Conservation (phyloP, 2,329 filamentous ascomycete genomes). For the Verticillium alfalfae region DNA sequence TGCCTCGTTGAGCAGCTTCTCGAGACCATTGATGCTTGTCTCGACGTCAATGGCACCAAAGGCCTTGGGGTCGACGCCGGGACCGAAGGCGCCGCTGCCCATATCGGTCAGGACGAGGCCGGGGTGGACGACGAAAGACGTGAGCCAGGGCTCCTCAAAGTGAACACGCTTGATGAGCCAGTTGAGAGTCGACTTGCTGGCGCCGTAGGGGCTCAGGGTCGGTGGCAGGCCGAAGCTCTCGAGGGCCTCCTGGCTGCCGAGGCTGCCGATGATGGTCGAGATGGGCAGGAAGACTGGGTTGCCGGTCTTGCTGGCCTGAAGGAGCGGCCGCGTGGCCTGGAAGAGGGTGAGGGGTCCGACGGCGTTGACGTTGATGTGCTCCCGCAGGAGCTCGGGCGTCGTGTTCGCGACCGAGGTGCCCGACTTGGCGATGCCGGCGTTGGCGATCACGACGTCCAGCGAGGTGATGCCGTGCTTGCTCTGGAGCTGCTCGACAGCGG, state of each 20-base stretch:
- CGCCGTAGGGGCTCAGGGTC: constrained; percentile 30
- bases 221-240: constrained; percentile 11
- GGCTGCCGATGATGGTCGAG: constrained; percentile 16
- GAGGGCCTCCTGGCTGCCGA: constrained; percentile 10
- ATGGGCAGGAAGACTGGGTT: constrained; percentile 19
- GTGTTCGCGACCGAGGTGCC: constrained; percentile 24
- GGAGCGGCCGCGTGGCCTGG: constrained; percentile 19
- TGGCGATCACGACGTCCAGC: constrained; percentile 47
- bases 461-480: constrained; percentile 25
- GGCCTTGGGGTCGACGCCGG: not conserved
- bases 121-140: constrained; percentile 23
- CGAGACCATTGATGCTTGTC: constrained; percentile 9
- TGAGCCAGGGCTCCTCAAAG: constrained; percentile 24
- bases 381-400: constrained; percentile 26
- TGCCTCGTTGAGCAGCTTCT: constrained; percentile 1
- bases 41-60: constrained; percentile 10
- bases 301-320: constrained; percentile 12
- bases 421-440: constrained; percentile 37
- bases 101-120: constrained; percentile 14
- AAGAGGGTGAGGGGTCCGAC: constrained; percentile 5
- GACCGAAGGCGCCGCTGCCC: not conserved
- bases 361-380: constrained; percentile 34
- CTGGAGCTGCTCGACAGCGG: constrained; percentile 23
- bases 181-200: constrained; percentile 31
- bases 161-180: constrained; percentile 24